Conservation (phyloP, 192 early-diverging fungal genomes). For the Phlyctochytrium bullatum region DNA sequence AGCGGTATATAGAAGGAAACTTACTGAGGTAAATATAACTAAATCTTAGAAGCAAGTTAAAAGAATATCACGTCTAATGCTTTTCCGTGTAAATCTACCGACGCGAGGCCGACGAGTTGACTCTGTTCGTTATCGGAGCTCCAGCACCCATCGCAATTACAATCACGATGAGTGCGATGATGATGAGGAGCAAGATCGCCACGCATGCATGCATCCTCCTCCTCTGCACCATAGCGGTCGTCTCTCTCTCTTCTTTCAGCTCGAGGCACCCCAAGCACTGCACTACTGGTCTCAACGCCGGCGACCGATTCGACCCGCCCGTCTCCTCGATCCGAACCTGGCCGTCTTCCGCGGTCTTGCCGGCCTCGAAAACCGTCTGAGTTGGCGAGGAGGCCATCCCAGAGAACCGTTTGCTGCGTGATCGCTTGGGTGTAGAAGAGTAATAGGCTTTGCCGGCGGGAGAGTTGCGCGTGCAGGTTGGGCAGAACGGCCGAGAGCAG, state of each 20-base stretch:
- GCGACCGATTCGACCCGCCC: not conserved
- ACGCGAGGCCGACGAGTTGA: too few species aligned
- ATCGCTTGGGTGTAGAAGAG: not conserved
- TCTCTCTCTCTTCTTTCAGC: not conserved
- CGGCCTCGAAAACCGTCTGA: not conserved
- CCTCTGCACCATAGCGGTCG: too few species aligned
- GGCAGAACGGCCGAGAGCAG: not conserved
- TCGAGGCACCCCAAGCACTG: not conserved
- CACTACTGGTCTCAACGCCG: not conserved
- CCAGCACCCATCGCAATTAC: too few species aligned
- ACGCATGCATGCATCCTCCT: too few species aligned
- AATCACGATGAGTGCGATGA: too few species aligned
- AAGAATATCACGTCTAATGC: too few species aligned
- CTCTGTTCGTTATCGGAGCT: too few species aligned
- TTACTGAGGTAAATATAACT: too few species aligned
- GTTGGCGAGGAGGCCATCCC: not conserved
- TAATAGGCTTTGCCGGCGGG: not conserved
- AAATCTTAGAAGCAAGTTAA: too few species aligned
- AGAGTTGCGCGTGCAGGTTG: not conserved
- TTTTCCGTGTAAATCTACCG: too few species aligned
- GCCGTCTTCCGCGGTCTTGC: not conserved
- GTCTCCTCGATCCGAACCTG: not conserved
- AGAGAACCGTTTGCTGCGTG: not conserved
- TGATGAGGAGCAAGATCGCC: too few species aligned
- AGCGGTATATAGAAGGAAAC: too few species aligned